Evolutionary conservation across 2,329 filamentous ascomycete species (phyloP), one percentile per base, ranked within the genome.

Genomic region (Alternaria longipes): DNA sequence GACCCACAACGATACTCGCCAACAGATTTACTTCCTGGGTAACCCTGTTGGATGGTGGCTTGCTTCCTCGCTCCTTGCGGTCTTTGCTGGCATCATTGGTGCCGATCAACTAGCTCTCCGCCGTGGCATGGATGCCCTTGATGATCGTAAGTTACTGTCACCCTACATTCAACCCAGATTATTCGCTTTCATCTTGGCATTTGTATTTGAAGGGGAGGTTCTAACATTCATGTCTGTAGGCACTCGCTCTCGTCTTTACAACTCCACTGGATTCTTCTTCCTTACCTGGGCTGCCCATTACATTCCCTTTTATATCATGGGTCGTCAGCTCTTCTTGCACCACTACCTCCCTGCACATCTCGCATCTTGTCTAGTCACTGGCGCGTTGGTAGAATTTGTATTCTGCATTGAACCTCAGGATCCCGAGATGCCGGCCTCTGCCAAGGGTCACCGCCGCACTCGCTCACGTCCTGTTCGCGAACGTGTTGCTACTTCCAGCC

Each of bases 211-310:
- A 36, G 54, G 51, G 54, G 22, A 63, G 50, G 62, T 57, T 47
- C 44, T 63, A 60, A 49, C 40, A 50, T 75, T 52, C 42, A 52
- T 54, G 34, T 32, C 47, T 47, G 12, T 16, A 91, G 93, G 93
- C 68, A 93, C 95, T 30, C 94, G 95, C 67, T 94, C 92, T 24
- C 93, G 94, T 66, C 86, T 99, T 51, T 99, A 99, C 83, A 98
- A 98, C 85, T 97, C 93, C 56, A 98, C 95, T 0, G 95, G 95
- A 24, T 99, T 99, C 87, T 96, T 99, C 84, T 98, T 97, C 88
- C 87, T 99, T 59, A 93, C 93, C 57, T 99, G 95, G 95, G 93
- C 92, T 14, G 94, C 93, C 2, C 95, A 99, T 79, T 99, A 97
- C 84, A 89, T 97, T 80, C 94, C 94, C 54, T 99, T 99, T 85